Evolutionary conservation across 768 basidiomycete genomes (phyloP), one percentile per base, ranked within the genome.

Genomic region (Naganishia friedmannii): DNA sequence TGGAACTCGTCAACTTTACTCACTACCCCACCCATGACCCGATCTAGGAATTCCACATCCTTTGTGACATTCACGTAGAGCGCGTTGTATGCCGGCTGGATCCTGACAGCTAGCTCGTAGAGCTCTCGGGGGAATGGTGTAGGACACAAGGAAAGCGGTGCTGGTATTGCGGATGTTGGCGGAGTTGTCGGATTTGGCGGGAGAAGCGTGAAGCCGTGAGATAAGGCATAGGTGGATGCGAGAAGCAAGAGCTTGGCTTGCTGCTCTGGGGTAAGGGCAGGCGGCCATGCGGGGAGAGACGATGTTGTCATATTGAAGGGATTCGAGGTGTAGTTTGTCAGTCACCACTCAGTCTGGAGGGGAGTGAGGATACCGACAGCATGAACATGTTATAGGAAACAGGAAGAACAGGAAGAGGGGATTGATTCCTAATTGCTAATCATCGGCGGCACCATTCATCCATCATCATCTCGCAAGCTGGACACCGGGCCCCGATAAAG

Each of bases 71-170:
- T 85, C 0, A 92, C 87, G 77, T 99, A 99, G 1, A 98, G 83
- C 0, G 86, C 83, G 81, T 97, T 95, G 80, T 94, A 98, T 0
- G 86, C 79, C 2, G 84, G 84, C 77, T 97, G 94, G 3, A 98
- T 79, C 48, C 81, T 79, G 69, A 85, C 80, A 0, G 90, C 92
- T 23, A 84, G 83, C 3, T 85, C 74, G 77, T 94, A 96, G 17
- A 91, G 82, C 2, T 79, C 67, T 17, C 89, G 85, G 0, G 95
- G 93, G 73, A 96, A 87, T 0, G 93, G 92, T 0, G 92, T 87
- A 1, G 96, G 95, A 74, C 93, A 86, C 48, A 99, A 84, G 0
- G 94, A 86, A 72, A 97, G 83, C 0, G 96, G 96, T 0, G 93
- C 94, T 77, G 96, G 91, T 74, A 94, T 91, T 0, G 88, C 88